phyloP scores from a whole-genome alignment of 495 filamentous ascomycete species.

The Letharia columbiana region DNA sequence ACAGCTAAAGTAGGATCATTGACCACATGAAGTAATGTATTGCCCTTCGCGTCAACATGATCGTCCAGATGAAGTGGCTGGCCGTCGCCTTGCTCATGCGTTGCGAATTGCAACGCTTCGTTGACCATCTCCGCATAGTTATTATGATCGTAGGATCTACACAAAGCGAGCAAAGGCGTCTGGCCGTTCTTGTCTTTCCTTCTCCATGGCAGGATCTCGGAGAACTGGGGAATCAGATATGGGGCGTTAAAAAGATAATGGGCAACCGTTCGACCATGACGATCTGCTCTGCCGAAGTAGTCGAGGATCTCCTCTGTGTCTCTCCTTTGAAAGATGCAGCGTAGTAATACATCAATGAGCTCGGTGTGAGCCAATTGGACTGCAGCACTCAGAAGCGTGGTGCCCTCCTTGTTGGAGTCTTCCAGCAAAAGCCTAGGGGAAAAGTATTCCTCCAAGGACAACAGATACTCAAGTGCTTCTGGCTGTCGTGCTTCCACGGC shows the following conservation, averaged over 20 bases:
- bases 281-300: conserved; percentile 72
- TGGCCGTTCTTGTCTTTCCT: conserved; percentile 92
- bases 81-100: conserved; percentile 63
- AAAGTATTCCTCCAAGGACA: conserved; percentile 67
- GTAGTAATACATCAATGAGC: conserved; percentile 65
- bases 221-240: conserved; percentile 63
- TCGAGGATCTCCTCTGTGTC: conserved; percentile 44
- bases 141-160: conserved; percentile 88
- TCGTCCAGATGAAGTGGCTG: conserved; percentile 81
- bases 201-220: conserved; percentile 73
- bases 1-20: conserved; percentile 72
- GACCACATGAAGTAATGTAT: conserved; percentile 87
- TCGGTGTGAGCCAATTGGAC: conserved; percentile 75
- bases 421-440: conserved; percentile 59
- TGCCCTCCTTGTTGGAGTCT: conserved; percentile 80
- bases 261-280: conserved; percentile 75
- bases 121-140: conserved; percentile 81
- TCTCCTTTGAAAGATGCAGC: conserved; percentile 49
- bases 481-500: conserved; percentile 69
- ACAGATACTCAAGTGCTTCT: conserved; percentile 64
- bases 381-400: conserved; percentile 86
- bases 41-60: conserved; percentile 87
- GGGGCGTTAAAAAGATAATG: conserved; percentile 97
- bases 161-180: conserved; percentile 90
- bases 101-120: conserved; percentile 65